phyloP scores from a whole-genome alignment of 345 rosid species.

The Aquilaria yunnanensis region DNA sequence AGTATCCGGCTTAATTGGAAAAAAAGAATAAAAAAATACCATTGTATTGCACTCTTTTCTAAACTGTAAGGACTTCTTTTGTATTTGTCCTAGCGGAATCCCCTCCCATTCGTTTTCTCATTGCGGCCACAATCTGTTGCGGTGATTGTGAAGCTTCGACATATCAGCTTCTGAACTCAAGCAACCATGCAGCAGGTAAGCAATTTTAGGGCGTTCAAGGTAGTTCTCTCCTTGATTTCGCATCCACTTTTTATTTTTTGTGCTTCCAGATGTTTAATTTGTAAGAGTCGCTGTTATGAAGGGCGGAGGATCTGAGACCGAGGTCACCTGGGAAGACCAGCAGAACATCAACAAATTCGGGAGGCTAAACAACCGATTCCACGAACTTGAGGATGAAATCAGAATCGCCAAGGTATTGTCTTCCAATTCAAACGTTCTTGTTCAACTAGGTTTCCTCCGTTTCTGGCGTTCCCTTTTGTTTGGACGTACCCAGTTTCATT shows the following conservation, averaged over 20 bases:
- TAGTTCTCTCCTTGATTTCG: not conserved
- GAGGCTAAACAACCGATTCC: constrained; percentile 77
- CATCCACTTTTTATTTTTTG: not conserved
- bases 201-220: not conserved
- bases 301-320: constrained; percentile 79
- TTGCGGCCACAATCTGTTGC: too few species aligned
- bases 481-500: too few species aligned
- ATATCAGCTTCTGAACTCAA: too few species aligned
- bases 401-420: constrained; percentile 61
- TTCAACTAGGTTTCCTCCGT: not conserved
- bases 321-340: constrained; percentile 98
- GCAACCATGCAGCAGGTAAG: constrained; percentile 15
- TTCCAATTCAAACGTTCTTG: not conserved
- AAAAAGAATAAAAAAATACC: not conserved
- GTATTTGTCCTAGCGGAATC: too few species aligned
- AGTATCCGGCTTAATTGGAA: too few species aligned
- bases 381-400: constrained; percentile 84
- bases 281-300: constrained; percentile 15
- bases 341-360: constrained; percentile 85
- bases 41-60: too few species aligned
- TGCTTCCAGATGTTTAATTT: not conserved
- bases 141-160: too few species aligned
- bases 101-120: too few species aligned
- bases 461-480: too few species aligned
- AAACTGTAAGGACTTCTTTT: too few species aligned